Evolutionary conservation across 2,329 filamentous ascomycete species (phyloP), one percentile per base, ranked within the genome.

Genomic region (Ascochyta lentis): DNA sequence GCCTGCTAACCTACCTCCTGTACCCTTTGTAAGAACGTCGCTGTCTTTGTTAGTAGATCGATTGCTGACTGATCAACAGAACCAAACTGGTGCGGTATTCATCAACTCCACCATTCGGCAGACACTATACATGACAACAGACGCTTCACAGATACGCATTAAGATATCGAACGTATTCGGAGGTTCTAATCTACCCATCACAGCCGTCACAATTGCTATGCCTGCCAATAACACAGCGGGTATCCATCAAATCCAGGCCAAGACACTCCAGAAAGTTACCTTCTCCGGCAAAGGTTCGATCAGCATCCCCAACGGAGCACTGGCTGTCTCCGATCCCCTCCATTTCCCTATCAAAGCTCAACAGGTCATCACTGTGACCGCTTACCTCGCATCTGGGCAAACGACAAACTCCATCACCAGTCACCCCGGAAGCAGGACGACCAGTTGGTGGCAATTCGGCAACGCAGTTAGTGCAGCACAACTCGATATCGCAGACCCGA

Each of bases 101-200:
- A 74, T 77, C 41, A 83, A 89, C 64, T 81, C 85, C 1, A 89
- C 87, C 0, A 80, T 90, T 59, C 85, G 87, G 3, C 87, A 90
- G 71, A 89, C 87, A 0, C 69, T 89, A 13, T 83, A 86, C 60
- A 76, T 87, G 61, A 84, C 85, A 7, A 78, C 87, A 4, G 81
- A 79, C 1, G 81, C 83, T 3, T 74, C 80, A 3, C 79, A 84
- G 22, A 80, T 89, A 58, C 84, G 87, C 9, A 73, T 90, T 33
- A 83, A 84, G 41, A 78, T 90, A 46, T 88, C 86, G 39, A 90
- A 90, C 67, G 83, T 82, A 0, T 89, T 90, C 61, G 86, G 88
- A 2, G 70, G 79, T 1, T 84, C 80, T 33, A 81, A 85, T 59
- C 77, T 90, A 3, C 80, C 83, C 40, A 83, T 90, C 61, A 86